Percentiles rank a stretch among this genome's conserved stretches.
Evolutionary conservation across 805 yeast species (phyloP).

Genomic region (Pichia pseudocactophila): DNA sequence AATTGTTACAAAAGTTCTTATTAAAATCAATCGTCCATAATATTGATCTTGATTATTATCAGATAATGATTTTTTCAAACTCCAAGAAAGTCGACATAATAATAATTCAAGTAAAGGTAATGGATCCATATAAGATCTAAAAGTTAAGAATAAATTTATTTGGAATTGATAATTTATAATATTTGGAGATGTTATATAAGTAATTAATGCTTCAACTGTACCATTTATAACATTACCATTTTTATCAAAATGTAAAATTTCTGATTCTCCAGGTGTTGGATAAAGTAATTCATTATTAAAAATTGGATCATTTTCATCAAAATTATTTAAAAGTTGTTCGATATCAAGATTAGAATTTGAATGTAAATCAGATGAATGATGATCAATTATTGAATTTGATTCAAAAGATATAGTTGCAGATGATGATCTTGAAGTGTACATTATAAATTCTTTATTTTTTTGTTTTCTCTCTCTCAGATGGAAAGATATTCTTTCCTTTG

Average conservation of each 20-base stretch:
- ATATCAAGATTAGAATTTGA: slow-evolving; percentile 5
- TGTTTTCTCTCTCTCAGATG: too few relatives aligned
- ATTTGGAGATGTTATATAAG: slow-evolving; percentile 62
- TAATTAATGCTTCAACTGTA: slow-evolving; percentile 37
- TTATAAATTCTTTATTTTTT: too few relatives aligned
- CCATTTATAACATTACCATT: slow-evolving; percentile 16
- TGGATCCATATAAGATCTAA: slow-evolving; percentile 59
- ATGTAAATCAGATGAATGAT: neutral
- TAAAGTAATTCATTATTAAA: slow-evolving; percentile 26
- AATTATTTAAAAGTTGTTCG: slow-evolving; percentile 21
- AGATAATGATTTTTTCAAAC: slow-evolving; percentile 32
- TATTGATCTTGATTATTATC: slow-evolving; percentile 24
- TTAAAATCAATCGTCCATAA: slow-evolving; percentile 56
- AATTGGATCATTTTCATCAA: slow-evolving; percentile 26
- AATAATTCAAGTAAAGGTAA: slow-evolving; percentile 51
- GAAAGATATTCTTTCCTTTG: too few relatives aligned
- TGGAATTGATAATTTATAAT: slow-evolving; percentile 67
- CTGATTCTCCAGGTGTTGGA: slow-evolving; percentile 27
- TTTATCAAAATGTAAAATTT: slow-evolving; percentile 20
- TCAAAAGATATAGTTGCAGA: neutral
- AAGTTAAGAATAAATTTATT: slow-evolving; percentile 82
- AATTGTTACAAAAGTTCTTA: slow-evolving; percentile 77
- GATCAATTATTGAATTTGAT: neutral
- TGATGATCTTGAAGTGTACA: too few relatives aligned
- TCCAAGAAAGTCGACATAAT: slow-evolving; percentile 64